Evolutionary conservation across 257 asterid species (phyloP).

Genomic region (Osmanthus fragrans): DNA sequence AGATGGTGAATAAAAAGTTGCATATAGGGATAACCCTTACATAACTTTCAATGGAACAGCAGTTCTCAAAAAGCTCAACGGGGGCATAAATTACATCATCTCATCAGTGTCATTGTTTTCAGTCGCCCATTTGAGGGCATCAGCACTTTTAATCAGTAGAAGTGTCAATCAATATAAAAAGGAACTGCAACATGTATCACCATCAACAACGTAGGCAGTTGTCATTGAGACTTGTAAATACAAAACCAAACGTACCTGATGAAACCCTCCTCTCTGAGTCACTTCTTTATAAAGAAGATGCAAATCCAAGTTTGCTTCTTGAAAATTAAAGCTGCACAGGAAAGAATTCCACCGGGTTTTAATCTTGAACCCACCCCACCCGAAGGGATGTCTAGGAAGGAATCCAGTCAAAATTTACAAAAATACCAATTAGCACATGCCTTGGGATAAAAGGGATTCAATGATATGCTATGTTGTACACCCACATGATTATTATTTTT

Average conservation of each 20-base stretch:
- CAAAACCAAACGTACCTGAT: slow-evolving; percentile 41
- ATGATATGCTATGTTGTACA: no score
- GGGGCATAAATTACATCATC: neutral
- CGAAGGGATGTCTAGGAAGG: neutral
- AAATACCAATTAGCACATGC: neutral
- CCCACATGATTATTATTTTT: neutral
- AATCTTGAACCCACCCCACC: neutral
- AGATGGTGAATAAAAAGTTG: neutral
- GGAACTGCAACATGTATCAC: neutral
- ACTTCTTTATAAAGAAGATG: slow-evolving; percentile 61
- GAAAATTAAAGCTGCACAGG: slow-evolving; percentile 58
- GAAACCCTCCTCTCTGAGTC: slow-evolving; percentile 59
- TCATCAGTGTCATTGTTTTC: neutral
- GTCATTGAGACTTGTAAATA: neutral
- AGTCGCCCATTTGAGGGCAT: neutral
- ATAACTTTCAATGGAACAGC: neutral
- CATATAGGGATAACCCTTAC: neutral
- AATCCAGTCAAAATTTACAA: neutral
- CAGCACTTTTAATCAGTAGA: neutral
- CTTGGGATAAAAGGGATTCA: neutral
- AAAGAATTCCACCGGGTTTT: slow-evolving; percentile 2
- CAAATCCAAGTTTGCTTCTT: slow-evolving; percentile 59
- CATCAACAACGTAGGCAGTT: neutral
- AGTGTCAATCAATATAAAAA: neutral
- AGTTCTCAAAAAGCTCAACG: neutral